Conservation (phyloP, 148 eudicot genomes). For the Polygonum aviculare region DNA sequence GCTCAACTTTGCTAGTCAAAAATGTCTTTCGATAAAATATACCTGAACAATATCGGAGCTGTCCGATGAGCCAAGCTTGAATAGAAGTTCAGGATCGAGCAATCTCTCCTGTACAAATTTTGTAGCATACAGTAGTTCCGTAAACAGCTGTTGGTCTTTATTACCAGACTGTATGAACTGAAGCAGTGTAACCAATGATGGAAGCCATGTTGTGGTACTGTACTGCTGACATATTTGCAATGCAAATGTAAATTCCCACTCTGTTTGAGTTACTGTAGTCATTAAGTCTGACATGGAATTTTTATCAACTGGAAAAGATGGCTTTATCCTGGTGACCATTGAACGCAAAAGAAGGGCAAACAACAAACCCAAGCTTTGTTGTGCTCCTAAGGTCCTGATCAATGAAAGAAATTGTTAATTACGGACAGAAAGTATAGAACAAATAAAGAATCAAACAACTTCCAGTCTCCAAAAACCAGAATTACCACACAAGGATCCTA, state of each 20-base stretch:
- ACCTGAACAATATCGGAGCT: conserved; percentile 53
- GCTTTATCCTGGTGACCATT: conserved; percentile 37
- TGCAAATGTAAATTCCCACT: conserved; percentile 82
- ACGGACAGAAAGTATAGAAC: neutral
- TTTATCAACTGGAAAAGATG: conserved; percentile 18
- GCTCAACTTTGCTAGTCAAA: neutral
- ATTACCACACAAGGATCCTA: neutral
- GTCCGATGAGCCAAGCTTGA: conserved; percentile 62
- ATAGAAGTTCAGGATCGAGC: conserved; percentile 70
- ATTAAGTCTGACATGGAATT: conserved; percentile 25
- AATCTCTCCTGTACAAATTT: conserved; percentile 56
- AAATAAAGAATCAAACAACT: neutral
- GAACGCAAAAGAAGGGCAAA: conserved; percentile 71
- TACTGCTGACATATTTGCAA: conserved; percentile 58
- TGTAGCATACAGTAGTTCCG: conserved; percentile 46
- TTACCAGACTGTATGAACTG: conserved; percentile 31
- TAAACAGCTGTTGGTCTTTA: conserved; percentile 26
- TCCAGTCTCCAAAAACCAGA: neutral
- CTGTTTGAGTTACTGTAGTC: conserved; percentile 23
- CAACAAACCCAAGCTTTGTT: conserved; percentile 60
- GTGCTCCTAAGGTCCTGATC: conserved; percentile 71
- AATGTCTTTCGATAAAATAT: neutral
- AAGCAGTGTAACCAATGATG: conserved; percentile 60
- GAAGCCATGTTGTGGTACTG: conserved; percentile 80
- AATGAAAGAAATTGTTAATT: neutral